A percentile compares a stretch with the other conserved stretches of the same genome.
phyloP scores from a whole-genome alignment of 225 moss, liverwort and hornwort genomes.

The Rhytidiadelphus loreus region DNA sequence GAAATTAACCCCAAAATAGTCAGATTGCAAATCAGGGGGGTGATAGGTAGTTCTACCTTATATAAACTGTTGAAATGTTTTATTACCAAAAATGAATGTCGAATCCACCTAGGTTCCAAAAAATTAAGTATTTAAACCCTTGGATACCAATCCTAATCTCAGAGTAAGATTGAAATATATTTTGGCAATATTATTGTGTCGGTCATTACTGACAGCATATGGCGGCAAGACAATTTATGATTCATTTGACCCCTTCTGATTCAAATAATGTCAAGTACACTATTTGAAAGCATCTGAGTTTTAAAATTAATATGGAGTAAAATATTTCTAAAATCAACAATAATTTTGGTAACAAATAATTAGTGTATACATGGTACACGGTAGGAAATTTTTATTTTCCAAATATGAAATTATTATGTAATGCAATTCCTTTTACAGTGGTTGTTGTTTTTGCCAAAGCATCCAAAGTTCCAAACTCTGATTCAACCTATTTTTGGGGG shows the following conservation, averaged over 20 bases:
- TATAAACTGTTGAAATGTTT: neutral
- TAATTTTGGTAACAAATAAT: neutral
- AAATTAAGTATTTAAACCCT: neutral
- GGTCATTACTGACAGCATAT: neutral
- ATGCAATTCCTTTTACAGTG: neutral
- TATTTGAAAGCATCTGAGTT: neutral
- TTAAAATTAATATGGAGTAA: too few species aligned
- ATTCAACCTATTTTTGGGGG: too few species aligned
- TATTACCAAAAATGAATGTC: neutral
- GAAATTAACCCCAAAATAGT: too few species aligned
- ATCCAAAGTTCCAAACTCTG: neutral
- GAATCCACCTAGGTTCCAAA: neutral
- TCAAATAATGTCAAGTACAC: neutral
- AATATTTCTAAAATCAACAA: neutral
- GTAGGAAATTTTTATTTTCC: neutral
- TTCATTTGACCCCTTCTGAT: neutral
- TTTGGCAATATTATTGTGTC: neutral
- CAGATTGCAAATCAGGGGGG: too few species aligned
- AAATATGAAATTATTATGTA: neutral
- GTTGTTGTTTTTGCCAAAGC: too few species aligned
- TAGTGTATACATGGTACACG: neutral
- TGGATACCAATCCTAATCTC: neutral
- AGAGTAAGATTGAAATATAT: neutral
- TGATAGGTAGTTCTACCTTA: too few species aligned
- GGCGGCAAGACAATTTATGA: neutral